These are phyloP conservation scores for Eremochloa ophiuroides DNA, from an alignment of 176 grass and related monocot genomes.

Conservation along the genomic window DNA sequence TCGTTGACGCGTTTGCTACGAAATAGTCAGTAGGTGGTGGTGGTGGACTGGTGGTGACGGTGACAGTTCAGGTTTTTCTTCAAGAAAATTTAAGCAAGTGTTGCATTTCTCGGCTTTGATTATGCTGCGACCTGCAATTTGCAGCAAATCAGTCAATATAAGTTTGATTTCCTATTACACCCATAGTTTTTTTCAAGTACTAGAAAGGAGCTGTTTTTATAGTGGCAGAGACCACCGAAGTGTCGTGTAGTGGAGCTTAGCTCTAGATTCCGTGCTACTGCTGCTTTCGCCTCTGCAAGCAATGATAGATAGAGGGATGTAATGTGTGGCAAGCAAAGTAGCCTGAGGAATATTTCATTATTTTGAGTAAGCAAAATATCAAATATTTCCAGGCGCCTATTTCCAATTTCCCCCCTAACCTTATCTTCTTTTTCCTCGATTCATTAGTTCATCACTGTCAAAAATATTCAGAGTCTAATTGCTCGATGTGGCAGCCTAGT, in stretches of 20 bases:
- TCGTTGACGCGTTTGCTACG: not conserved
- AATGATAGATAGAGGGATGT: not conserved
- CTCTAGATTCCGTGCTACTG: constrained; percentile 31
- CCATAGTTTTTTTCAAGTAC: not conserved
- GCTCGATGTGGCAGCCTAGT: not conserved
- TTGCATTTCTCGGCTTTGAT: not conserved
- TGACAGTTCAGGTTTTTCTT: not conserved
- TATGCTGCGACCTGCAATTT: not conserved
- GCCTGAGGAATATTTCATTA: not conserved
- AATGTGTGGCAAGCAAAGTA: constrained; percentile 12
- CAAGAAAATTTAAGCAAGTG: not conserved
- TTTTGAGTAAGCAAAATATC: not conserved
- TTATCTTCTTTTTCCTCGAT: not conserved
- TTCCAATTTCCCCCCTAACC: not conserved
- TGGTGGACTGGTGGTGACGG: not conserved
- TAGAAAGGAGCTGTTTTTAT: not conserved
- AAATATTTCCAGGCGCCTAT: not conserved
- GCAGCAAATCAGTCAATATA: not conserved
- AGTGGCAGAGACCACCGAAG: constrained; percentile 20
- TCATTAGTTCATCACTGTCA: not conserved
- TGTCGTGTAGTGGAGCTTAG: constrained; percentile 17
- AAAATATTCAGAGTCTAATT: not conserved
- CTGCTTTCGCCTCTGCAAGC: constrained; percentile 23
- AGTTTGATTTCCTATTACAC: not conserved
- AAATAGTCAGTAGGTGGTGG: not conserved